Conservation (phyloP, 495 filamentous ascomycete species). For the Bathelium albidoporum region DNA sequence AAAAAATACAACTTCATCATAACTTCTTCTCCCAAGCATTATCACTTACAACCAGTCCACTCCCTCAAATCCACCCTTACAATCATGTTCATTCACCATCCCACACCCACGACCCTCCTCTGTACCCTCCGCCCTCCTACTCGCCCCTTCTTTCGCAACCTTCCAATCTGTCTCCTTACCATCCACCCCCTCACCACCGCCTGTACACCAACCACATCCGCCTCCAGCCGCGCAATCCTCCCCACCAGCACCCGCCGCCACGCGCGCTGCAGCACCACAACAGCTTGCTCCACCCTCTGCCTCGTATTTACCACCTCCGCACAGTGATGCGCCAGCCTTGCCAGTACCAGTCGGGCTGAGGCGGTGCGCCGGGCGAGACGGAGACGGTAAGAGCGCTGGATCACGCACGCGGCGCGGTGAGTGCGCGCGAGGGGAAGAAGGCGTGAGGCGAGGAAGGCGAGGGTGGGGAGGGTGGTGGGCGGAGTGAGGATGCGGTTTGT, state of each 20-base stretch:
- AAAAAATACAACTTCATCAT: no score
- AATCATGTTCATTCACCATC: not conserved
- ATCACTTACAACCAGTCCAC: no score
- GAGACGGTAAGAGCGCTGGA: conserved; percentile 37
- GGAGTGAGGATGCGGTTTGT: conserved; percentile 29
- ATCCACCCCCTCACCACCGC: conserved; percentile 29
- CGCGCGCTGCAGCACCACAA: conserved; percentile 29
- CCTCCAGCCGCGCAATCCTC: conserved; percentile 19
- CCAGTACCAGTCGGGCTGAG: conserved; percentile 15
- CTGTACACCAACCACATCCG: conserved; percentile 30
- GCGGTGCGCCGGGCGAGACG: conserved; percentile 10
- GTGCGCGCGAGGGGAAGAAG: conserved; percentile 43
- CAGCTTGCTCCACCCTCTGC: conserved; percentile 24
- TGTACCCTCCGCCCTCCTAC: not conserved
- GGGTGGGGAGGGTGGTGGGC: conserved; percentile 44
- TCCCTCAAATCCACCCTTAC: no score
- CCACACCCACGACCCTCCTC: not conserved
- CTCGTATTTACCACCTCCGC: conserved; percentile 25
- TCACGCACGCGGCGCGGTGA: conserved; percentile 42
- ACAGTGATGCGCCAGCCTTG: conserved; percentile 28
- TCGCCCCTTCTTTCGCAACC: not conserved
- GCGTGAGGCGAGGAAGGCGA: conserved; percentile 55
- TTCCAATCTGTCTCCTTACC: conserved; percentile 9
- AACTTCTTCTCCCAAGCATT: no score
- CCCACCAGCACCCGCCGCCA: conserved; percentile 29